Conservation (phyloP, 148 eudicot species). For the Rhododendron ferrugineum region DNA sequence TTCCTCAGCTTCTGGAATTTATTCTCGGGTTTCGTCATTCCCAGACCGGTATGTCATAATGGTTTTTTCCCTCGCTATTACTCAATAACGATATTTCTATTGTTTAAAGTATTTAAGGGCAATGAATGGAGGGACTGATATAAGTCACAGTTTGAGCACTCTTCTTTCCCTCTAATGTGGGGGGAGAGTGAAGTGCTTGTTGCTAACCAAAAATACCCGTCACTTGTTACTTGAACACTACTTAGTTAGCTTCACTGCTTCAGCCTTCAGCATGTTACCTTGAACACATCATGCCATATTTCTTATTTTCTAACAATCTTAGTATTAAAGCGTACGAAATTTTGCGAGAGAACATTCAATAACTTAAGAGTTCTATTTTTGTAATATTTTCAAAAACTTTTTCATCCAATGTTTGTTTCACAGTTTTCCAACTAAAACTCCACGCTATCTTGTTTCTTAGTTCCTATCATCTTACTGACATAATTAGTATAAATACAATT, state of each 20-base stretch:
- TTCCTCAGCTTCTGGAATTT: slow-evolving; percentile 49
- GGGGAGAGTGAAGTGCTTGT: not conserved
- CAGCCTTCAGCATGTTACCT: not conserved
- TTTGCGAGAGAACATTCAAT: not conserved
- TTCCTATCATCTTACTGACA: not conserved
- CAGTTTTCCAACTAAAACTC: not conserved
- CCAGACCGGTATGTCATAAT: slow-evolving; percentile 30
- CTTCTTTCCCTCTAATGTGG: not conserved
- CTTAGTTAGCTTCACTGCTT: not conserved
- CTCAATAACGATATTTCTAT: not conserved
- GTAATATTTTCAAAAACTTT: not conserved
- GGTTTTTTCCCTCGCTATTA: not conserved
- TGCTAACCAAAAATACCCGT: not conserved
- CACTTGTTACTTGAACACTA: not conserved
- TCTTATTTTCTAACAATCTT: not conserved
- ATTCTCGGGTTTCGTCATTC: slow-evolving; percentile 46
- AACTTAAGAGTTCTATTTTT: not conserved
- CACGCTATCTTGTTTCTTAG: not conserved
- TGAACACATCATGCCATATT: not conserved
- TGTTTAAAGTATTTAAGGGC: not conserved
- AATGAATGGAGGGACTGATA: not conserved
- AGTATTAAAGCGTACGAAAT: not conserved
- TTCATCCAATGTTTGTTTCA: not conserved
- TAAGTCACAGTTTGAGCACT: not conserved
- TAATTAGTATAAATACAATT: not conserved